These are phyloP conservation scores for Dendrobium nobile DNA, from an alignment of 106 monocot species.

Conservation along the genomic window DNA sequence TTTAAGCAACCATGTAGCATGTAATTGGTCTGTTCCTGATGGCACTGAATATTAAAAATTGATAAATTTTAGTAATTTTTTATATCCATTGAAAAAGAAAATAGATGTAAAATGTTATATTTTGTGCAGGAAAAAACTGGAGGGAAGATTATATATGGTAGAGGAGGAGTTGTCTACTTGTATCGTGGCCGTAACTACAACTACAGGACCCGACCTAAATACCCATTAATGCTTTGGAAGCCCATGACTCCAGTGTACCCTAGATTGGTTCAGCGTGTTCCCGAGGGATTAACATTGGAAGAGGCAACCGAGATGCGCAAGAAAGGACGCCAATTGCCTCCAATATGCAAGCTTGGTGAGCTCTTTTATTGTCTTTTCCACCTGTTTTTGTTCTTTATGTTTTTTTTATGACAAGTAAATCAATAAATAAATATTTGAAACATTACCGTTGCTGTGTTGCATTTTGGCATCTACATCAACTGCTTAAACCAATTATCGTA, in stretches of 20 bases:
- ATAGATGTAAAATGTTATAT: not conserved
- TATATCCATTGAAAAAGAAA: no score
- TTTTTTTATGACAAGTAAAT: not conserved
- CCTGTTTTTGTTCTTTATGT: not conserved
- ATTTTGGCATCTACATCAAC: not conserved
- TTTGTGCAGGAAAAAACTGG: slow-evolving; percentile 86
- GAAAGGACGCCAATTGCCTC: slow-evolving; percentile 61
- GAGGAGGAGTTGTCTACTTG: slow-evolving; percentile 77
- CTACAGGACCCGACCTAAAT: slow-evolving; percentile 68
- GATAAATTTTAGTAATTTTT: no score
- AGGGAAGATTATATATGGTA: slow-evolving; percentile 80
- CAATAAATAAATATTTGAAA: not conserved
- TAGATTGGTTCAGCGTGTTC: slow-evolving; percentile 57
- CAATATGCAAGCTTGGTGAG: slow-evolving; percentile 89
- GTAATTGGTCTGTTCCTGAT: no score
- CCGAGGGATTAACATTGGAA: slow-evolving; percentile 82
- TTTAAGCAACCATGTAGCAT: no score
- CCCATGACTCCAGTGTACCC: slow-evolving; percentile 89
- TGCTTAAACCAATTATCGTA: not conserved
- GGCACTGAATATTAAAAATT: no score
- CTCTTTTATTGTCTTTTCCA: not conserved
- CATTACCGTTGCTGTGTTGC: not conserved
- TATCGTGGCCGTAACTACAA: slow-evolving; percentile 95
- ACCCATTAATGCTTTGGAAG: slow-evolving; percentile 95
- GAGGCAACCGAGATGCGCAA: slow-evolving; percentile 77